phyloP scores from a whole-genome alignment of 164 flowering plant species.

The Hamamelis virginiana region DNA sequence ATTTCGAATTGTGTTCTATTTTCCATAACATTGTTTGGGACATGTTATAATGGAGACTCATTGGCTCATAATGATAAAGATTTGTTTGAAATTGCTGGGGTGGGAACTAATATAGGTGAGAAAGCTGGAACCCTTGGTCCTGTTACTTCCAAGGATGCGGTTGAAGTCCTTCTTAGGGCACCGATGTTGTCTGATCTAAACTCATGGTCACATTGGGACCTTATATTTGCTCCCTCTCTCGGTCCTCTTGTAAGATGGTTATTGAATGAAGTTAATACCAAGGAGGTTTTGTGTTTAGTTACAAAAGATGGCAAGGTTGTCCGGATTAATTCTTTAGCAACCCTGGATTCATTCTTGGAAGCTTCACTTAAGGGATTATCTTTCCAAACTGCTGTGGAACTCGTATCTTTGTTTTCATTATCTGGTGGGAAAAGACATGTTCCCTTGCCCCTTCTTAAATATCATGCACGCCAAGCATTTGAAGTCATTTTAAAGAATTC shows the following conservation, averaged over 20 bases:
- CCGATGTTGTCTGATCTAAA: constrained; percentile 78
- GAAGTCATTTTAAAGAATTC: constrained; percentile 59
- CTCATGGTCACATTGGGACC: constrained; percentile 91
- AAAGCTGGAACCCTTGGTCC: constrained; percentile 27
- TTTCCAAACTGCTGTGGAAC: constrained; percentile 65
- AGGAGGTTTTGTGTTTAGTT: constrained; percentile 65
- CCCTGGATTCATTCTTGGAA: constrained; percentile 66
- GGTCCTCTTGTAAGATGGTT: constrained; percentile 86
- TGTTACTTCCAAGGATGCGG: constrained; percentile 59
- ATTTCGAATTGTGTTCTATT: constrained; percentile 56
- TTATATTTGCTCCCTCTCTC: constrained; percentile 75
- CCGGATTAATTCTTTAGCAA: constrained; percentile 69
- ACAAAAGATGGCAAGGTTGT: constrained; percentile 73
- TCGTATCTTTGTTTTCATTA: constrained; percentile 59
- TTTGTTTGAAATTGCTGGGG: constrained; percentile 15
- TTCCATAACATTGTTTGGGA: no score
- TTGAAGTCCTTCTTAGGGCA: constrained; percentile 61
- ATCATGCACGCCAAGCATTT: constrained; percentile 63
- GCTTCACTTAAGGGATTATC: constrained; percentile 71
- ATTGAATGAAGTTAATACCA: constrained; percentile 50
- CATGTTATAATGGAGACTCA: constrained; percentile 16
- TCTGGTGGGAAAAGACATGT: constrained; percentile 64
- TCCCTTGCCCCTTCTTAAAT: constrained; percentile 67
- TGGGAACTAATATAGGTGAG: constrained; percentile 14
- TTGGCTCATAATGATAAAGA: constrained; percentile 14